phyloP scores from a whole-genome alignment of 805 yeast species.

The Jamesozyma piceae region DNA sequence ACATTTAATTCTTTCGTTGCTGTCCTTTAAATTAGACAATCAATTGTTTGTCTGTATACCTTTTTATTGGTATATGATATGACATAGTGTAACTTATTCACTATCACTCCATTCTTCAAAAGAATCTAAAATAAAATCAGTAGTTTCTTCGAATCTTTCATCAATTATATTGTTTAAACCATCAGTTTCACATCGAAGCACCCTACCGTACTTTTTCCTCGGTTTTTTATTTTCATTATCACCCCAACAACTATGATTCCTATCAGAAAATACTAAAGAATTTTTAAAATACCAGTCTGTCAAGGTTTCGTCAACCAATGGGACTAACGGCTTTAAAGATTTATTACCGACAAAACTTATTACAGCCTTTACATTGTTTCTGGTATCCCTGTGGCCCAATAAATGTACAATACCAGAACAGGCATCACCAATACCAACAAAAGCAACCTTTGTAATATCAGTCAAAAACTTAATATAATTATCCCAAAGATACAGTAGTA shows the following conservation, averaged over 20 bases:
- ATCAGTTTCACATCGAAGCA: slow-evolving; percentile 60
- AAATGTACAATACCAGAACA: slow-evolving; percentile 80
- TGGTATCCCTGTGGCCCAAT: slow-evolving; percentile 67
- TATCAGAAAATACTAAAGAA: slow-evolving; percentile 71
- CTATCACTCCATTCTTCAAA: slow-evolving; percentile 56
- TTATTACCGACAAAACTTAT: slow-evolving; percentile 61
- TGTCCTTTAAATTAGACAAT: too few relatives aligned
- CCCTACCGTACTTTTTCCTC: slow-evolving; percentile 85
- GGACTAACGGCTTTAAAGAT: slow-evolving; percentile 67
- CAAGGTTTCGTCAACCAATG: slow-evolving; percentile 80
- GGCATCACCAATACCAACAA: slow-evolving; percentile 85
- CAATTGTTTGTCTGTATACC: too few relatives aligned
- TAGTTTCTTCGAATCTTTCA: slow-evolving; percentile 77
- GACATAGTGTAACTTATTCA: too few relatives aligned
- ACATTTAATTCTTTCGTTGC: too few relatives aligned
- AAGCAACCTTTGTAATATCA: slow-evolving; percentile 56
- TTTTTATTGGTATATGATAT: too few relatives aligned
- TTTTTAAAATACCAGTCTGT: slow-evolving; percentile 87
- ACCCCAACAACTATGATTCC: slow-evolving; percentile 76
- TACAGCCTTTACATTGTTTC: slow-evolving; percentile 60
- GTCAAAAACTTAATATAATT: slow-evolving; percentile 69
- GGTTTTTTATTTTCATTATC: slow-evolving; percentile 55
- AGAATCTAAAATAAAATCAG: slow-evolving; percentile 74
- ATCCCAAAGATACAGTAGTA: slow-evolving; percentile 78
- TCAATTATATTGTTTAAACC: slow-evolving; percentile 68